These are phyloP conservation scores for Aspergillus sp. DNA, from an alignment of 2,329 filamentous ascomycete genomes.

Conservation along the genomic window DNA sequence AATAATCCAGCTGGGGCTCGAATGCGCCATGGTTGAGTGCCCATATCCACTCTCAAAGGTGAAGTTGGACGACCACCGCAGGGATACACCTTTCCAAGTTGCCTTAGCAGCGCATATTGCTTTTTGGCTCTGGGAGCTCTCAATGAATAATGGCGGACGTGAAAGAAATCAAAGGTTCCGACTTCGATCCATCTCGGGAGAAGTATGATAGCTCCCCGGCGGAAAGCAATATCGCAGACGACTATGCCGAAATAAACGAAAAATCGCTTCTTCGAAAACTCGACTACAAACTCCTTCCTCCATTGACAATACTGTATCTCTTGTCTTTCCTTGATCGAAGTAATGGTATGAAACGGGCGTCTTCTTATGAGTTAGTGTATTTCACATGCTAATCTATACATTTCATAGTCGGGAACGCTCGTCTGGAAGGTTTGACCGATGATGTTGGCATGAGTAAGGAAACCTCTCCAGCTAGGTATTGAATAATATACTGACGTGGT, in stretches of 20 bases:
- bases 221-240: slow-evolving; percentile 20
- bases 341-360: slow-evolving; percentile 31
- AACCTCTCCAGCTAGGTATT: neutral
- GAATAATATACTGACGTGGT: neutral
- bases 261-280: slow-evolving; percentile 45
- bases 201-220: slow-evolving; percentile 7
- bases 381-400: neutral
- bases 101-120: neutral
- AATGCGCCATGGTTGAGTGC: neutral
- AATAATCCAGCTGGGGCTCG: neutral
- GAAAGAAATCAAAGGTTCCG: slow-evolving; percentile 5
- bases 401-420: slow-evolving; percentile 38
- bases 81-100: neutral
- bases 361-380: neutral
- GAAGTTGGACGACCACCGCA: neutral
- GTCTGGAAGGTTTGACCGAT: slow-evolving; percentile 36
- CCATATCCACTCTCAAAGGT: neutral
- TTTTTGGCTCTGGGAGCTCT: neutral
- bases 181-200: neutral
- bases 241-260: slow-evolving; percentile 33
- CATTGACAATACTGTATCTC: slow-evolving; percentile 46
- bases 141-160: slow-evolving; percentile 11
- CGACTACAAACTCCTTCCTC: slow-evolving; percentile 45
- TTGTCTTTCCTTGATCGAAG: slow-evolving; percentile 46
- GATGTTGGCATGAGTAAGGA: slow-evolving; percentile 40